These are phyloP conservation scores for Rhodomyrtus psidioides DNA, from an alignment of 441 rosid genomes.

Conservation along the genomic window DNA sequence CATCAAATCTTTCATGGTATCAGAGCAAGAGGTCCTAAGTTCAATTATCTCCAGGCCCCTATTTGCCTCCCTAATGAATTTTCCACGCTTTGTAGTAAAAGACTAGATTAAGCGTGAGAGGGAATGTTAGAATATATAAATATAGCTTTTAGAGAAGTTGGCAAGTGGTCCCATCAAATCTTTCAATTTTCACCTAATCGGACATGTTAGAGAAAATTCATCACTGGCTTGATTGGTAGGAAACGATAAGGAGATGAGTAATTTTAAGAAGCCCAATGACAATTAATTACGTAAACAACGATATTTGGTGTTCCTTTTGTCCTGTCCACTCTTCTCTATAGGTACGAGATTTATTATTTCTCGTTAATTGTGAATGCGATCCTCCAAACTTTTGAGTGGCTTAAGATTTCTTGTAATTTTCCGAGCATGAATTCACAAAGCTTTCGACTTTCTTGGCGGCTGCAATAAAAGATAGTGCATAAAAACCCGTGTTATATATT, in stretches of 20 bases:
- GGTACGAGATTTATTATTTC: neutral
- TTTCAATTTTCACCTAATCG: no score
- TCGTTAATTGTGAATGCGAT: neutral
- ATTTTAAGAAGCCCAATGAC: neutral
- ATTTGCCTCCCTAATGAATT: no score
- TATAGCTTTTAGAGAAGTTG: no score
- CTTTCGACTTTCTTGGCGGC: neutral
- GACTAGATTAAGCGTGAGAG: no score
- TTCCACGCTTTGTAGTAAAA: no score
- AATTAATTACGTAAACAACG: neutral
- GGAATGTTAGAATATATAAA: no score
- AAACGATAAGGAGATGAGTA: neutral
- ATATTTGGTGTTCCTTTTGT: no score
- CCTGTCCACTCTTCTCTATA: neutral
- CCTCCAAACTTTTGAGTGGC: neutral
- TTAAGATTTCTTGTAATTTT: neutral
- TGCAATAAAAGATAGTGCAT: neutral
- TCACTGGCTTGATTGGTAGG: neutral
- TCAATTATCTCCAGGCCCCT: no score
- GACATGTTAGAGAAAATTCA: no score
- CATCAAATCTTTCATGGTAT: no score
- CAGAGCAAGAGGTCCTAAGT: no score
- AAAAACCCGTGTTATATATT: neutral
- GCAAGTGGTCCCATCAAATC: no score
- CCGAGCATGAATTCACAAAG: neutral